Evolutionary conservation across 805 yeast genomes (phyloP).

Genomic region (Candida sakaeoensis): DNA sequence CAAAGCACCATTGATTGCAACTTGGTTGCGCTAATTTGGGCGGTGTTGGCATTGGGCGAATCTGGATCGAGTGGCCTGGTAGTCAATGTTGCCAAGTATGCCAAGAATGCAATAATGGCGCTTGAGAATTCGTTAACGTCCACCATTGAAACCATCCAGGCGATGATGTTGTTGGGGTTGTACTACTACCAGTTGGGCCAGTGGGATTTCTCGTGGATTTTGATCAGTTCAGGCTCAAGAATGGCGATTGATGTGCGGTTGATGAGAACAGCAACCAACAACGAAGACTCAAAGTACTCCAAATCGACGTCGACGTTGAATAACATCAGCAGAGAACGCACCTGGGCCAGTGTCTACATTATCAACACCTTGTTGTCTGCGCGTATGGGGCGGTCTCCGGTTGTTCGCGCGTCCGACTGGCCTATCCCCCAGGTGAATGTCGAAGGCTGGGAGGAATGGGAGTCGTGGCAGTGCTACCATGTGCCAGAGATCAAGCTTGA

Average conservation of each 20-base stretch:
- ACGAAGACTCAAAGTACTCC: slow-evolving; percentile 3
- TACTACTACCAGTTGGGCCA: slow-evolving; percentile 20
- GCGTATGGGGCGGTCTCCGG: slow-evolving; percentile 22
- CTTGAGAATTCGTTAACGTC: slow-evolving; percentile 18
- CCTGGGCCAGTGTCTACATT: slow-evolving; percentile 22
- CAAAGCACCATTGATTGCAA: slow-evolving; percentile 15
- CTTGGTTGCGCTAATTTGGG: slow-evolving; percentile 19
- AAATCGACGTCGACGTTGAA: slow-evolving; percentile 11
- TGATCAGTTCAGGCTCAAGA: slow-evolving; percentile 18
- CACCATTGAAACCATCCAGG: slow-evolving; percentile 22
- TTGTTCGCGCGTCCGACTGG: slow-evolving; percentile 22
- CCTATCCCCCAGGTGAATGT: slow-evolving; percentile 17
- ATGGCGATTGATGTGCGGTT: slow-evolving; percentile 24
- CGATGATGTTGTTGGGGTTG: slow-evolving; percentile 18
- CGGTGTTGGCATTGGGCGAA: slow-evolving; percentile 18
- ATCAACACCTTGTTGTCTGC: slow-evolving; percentile 20
- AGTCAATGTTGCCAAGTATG: slow-evolving; percentile 10
- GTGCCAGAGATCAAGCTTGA: slow-evolving; percentile 12
- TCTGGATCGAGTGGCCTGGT: slow-evolving; percentile 4
- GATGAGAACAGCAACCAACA: slow-evolving; percentile 12
- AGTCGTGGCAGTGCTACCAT: slow-evolving; percentile 16
- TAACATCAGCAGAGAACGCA: slow-evolving; percentile 17
- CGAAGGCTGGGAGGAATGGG: slow-evolving; percentile 28
- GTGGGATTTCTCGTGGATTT: slow-evolving; percentile 24
- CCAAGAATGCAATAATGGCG: slow-evolving; percentile 19